Conservation (phyloP, 495 filamentous ascomycete genomes). For the Thermothielavioides terrestris region DNA sequence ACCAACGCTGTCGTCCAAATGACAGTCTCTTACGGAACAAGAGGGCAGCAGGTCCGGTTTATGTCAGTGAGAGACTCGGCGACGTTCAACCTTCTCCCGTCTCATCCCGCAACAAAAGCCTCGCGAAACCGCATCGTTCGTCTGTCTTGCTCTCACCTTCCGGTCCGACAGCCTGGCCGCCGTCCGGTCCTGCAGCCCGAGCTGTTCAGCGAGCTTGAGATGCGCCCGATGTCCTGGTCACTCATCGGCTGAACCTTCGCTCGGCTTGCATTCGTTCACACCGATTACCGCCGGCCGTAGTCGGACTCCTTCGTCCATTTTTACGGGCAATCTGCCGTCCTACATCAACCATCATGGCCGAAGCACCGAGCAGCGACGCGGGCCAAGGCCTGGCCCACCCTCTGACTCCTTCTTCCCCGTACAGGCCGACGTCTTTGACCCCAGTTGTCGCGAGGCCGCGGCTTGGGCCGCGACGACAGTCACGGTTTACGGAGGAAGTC, state of each 20-base stretch:
- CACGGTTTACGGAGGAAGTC: constrained; percentile 25
- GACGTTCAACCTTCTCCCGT: neutral
- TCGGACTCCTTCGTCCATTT: neutral
- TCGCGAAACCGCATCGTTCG: no score
- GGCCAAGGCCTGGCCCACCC: neutral
- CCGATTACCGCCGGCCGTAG: neutral
- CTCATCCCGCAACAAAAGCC: no score
- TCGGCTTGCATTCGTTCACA: neutral
- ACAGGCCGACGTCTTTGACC: neutral
- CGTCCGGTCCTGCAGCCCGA: no score
- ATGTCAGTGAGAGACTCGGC: no score
- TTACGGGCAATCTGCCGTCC: neutral
- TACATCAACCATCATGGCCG: neutral
- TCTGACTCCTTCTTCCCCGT: neutral
- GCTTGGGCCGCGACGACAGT: constrained; percentile 15
- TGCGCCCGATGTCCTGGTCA: neutral
- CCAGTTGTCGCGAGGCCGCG: constrained; percentile 3
- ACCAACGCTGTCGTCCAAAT: neutral
- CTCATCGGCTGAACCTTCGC: neutral
- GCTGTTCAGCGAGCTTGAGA: neutral
- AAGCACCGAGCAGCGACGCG: neutral
- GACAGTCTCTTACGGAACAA: no score
- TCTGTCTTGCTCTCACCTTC: no score
- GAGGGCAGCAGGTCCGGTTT: no score
- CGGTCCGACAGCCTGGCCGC: no score